Base-by-base conservation (phyloP, 2,329 filamentous ascomycete genomes). In the Aspergillus luchuensis region DNA sequence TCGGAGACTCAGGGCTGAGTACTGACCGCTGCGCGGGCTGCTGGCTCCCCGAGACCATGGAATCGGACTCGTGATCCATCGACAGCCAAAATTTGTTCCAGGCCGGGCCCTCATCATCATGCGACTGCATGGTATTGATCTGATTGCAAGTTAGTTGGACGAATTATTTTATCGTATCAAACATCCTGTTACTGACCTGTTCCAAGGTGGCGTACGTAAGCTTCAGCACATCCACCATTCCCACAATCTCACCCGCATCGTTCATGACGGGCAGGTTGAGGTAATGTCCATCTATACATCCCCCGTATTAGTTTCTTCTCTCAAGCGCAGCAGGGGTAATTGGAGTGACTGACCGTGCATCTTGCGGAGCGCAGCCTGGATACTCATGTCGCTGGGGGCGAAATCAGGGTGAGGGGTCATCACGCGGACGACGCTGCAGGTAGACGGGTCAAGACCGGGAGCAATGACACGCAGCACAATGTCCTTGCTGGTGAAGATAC, bases 1-100 rank as follows among this genome's bases (percentile, higher is more conserved):
- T 87, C 59, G 84, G 79, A 52, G 87, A 77, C 65, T 96, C 92
- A 41, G 92, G 91, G 38, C 92, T 96, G 80, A 96, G 88, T 68
- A 94, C 83, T 36, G 90, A 93, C 62, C 91, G 87, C 57, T 87
- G 85, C 51, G 88, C 81, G 60, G 82, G 87, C 69, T 91, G 89
- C 71, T 89, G 89, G 71, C 90, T 91, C 52, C 93, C 95, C 61
- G 95, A 99, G 77, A 98, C 88, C 84, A 97, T 90, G 2, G 95
- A 99, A 78, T 98, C 95, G 13, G 93, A 94, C 76, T 97, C 94
- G 70, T 96, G 88, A 76, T 98, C 87, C 70, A 99, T 88, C 0
- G 95, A 98, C 67, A 98, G 84, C 95, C 95, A 99, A 81, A 99
- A 99, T 79, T 98, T 99, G 82, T 97, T 98, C 95, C 95, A 99